These are phyloP conservation scores for Malbranchea zuffiana DNA, from an alignment of 2,329 filamentous ascomycete genomes.

Conservation along the genomic window DNA sequence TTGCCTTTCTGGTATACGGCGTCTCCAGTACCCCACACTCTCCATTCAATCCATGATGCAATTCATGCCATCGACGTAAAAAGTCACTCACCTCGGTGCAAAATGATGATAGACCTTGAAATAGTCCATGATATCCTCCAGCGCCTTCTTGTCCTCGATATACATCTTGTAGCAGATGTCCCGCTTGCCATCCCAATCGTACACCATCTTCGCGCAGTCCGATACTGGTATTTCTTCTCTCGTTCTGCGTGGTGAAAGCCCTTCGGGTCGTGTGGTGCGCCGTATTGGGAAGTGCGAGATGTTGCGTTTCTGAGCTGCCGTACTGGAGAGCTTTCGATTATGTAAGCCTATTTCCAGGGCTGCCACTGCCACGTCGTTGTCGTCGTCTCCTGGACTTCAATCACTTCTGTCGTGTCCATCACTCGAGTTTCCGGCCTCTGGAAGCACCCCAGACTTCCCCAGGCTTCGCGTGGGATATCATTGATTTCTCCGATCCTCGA, in stretches of 20 bases:
- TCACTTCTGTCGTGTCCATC: too few relatives aligned
- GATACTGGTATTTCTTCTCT: too few relatives aligned
- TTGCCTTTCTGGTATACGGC: neutral
- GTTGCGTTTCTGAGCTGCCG: conserved; percentile 6
- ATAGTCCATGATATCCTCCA: conserved; percentile 64
- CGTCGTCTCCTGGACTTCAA: too few relatives aligned
- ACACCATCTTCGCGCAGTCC: conserved; percentile 37
- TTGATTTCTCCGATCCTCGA: too few relatives aligned
- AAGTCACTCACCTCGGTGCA: conserved; percentile 51
- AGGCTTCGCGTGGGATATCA: too few relatives aligned
- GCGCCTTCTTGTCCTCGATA: conserved; percentile 60
- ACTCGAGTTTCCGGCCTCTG: too few relatives aligned
- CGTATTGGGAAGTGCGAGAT: conserved; percentile 8
- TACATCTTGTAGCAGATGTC: conserved; percentile 60
- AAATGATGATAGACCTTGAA: conserved; percentile 57
- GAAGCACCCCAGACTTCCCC: too few relatives aligned
- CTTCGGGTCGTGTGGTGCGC: conserved; percentile 9
- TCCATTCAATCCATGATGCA: too few relatives aligned
- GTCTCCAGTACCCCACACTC: too few relatives aligned
- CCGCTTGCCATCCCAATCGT: conserved; percentile 58
- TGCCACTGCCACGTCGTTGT: too few relatives aligned
- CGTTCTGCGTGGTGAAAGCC: neutral
- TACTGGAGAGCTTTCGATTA: neutral
- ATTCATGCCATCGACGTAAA: neutral
- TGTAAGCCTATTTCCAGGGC: too few relatives aligned